Evolutionary conservation across 768 basidiomycete genomes (phyloP).

Genomic region (Suillus decipiens): DNA sequence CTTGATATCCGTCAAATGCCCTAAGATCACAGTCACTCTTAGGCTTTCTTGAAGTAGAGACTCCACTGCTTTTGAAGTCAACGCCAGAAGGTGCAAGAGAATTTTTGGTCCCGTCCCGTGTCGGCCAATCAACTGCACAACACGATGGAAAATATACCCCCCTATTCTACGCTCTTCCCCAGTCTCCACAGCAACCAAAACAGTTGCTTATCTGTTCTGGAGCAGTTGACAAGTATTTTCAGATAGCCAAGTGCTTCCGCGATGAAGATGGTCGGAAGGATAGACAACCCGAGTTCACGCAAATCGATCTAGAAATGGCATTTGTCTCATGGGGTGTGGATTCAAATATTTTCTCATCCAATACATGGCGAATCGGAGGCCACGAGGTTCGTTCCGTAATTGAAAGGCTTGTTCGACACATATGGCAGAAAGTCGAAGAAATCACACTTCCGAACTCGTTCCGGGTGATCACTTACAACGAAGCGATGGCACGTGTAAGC

Average conservation of each 20-base stretch:
- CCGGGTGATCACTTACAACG: conserved; percentile 82
- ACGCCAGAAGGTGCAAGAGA: conserved; percentile 95
- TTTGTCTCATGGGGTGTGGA: conserved; percentile 79
- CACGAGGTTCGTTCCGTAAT: conserved; percentile 76
- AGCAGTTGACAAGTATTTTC: conserved; percentile 86
- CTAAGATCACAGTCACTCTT: conserved; percentile 16
- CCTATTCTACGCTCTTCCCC: conserved; percentile 86
- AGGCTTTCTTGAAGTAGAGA: conserved; percentile 95
- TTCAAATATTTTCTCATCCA: conserved; percentile 19
- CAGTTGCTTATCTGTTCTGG: conserved; percentile 92
- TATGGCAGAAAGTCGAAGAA: conserved; percentile 76
- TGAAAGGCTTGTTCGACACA: conserved; percentile 68
- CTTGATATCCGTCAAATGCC: conserved; percentile 9
- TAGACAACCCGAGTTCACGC: conserved; percentile 96
- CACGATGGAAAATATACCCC: conserved; percentile 22
- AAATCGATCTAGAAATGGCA: conserved; percentile 96
- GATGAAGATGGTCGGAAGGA: conserved; percentile 96
- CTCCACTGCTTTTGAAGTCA: conserved; percentile 86
- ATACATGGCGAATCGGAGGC: conserved; percentile 85
- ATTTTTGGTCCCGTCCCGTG: conserved; percentile 84
- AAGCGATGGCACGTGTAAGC: conserved; percentile 87
- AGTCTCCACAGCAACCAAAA: conserved; percentile 96
- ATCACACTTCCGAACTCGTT: conserved; percentile 63
- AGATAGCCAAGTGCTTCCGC: conserved; percentile 92
- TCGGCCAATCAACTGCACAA: conserved; percentile 34